Evolutionary conservation across 345 rosid genomes (phyloP), one percentile per base, ranked within the genome.

Genomic region (Camelina hispida): DNA sequence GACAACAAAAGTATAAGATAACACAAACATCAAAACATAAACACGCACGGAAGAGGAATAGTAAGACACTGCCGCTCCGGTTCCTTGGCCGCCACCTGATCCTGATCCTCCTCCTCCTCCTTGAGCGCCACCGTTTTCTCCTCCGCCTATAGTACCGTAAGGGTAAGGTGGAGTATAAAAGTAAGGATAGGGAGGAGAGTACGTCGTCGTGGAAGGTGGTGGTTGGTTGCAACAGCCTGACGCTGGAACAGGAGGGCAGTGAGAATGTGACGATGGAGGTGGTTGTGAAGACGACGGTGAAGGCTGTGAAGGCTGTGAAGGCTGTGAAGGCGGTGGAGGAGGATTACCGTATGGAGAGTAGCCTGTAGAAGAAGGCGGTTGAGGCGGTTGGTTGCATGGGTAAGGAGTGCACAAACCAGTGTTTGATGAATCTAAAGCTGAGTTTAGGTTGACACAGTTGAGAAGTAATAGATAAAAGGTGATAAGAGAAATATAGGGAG

Each of bases 341-440:
- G 81, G 77, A 40, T 23, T 63, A 65, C 72, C 77, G 16, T 65
- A 71, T 30, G 76, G 80, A 34, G 52, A 35, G 71, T 69, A 69
- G 35, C 75, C 75, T 25, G 75, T 22, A 25, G 80, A 71, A 15
- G 71, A 71, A 57, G 77, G 81, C 3, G 68, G 68, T 50, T 75
- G 79, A 67, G 79, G 73, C 34, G 81, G 81, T 66, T 78, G 81
- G 53, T 78, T 72, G 52, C 81, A 78, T 72, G 81, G 81, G 69
- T 78, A 78, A 72, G 81, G 81, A 67, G 73, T 47, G 67, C 80
- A 77, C 1, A 64, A 48, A 34, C 16, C 57, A 66, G 73, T 1
- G 81, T 66, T 66, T 42, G 9, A 34, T 34, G 73, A 30, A 35
- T 72, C 78, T 3, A 0, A 42, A 51, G 81, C 77, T 52, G 57